phyloP scores from a whole-genome alignment of 805 yeast genomes.

The Saturnispora gosingensis region DNA sequence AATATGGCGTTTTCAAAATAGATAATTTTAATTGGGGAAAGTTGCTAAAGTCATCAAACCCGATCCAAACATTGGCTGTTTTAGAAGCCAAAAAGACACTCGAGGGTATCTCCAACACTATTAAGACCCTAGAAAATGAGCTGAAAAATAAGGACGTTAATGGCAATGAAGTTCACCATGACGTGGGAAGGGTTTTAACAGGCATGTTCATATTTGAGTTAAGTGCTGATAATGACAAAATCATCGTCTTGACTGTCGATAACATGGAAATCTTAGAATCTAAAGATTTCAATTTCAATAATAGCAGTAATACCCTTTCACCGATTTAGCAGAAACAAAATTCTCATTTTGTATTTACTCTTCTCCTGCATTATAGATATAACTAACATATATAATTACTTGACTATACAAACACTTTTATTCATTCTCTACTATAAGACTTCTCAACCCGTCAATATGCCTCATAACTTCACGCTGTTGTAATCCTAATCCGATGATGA shows the following conservation, averaged over 20 bases:
- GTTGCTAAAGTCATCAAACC: conserved; percentile 13
- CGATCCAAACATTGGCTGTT: conserved; percentile 8
- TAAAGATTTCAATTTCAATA: conserved; percentile 16
- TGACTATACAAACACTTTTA: neutral
- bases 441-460: neutral
- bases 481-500: neutral
- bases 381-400: neutral
- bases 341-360: neutral
- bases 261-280: conserved; percentile 51
- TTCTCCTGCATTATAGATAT: neutral
- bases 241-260: conserved; percentile 58
- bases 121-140: conserved; percentile 5
- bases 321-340: neutral
- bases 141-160: neutral
- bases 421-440: neutral
- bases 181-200: conserved; percentile 30
- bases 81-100: conserved; percentile 11
- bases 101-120: conserved; percentile 6
- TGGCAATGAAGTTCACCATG: neutral
- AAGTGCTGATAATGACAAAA: conserved; percentile 42
- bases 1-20: conserved; percentile 20
- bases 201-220: conserved; percentile 64
- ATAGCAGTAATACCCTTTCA: conserved; percentile 5
- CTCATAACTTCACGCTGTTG: neutral
- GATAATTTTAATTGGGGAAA: conserved; percentile 16